Percentiles rank a stretch among this genome's conserved stretches.
phyloP scores from a whole-genome alignment of 1,284 basidiomycete species.

The Trichosporon inkin region DNA sequence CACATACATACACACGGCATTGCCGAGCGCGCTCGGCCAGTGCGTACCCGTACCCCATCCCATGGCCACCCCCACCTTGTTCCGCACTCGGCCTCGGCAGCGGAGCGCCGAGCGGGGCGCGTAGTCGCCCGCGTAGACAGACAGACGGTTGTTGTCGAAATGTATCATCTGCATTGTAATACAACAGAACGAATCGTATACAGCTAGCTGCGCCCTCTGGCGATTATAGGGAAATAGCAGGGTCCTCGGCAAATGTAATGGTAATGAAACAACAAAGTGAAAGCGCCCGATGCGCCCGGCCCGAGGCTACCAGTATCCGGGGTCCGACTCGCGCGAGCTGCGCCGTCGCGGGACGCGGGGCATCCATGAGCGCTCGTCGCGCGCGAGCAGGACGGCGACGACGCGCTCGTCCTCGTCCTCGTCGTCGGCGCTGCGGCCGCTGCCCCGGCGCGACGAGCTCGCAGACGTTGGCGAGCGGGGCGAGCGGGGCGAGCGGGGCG shows the following conservation, averaged over 20 bases:
- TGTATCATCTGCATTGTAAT: constrained; percentile 8
- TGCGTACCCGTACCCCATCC: no score
- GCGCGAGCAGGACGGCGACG: neutral
- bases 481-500: no score
- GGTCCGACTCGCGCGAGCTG: neutral
- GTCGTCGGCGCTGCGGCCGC: neutral
- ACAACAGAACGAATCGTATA: constrained; percentile 4
- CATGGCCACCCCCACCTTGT: no score
- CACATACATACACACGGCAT: no score
- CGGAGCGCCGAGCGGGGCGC: no score
- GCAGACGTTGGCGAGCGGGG: neutral
- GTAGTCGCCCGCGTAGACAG: no score
- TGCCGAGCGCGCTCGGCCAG: no score
- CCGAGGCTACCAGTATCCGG: neutral
- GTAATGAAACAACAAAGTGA: no score
- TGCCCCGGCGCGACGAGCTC: neutral
- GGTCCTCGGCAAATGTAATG: no score
- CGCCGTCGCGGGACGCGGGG: neutral
- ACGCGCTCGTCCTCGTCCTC: neutral
- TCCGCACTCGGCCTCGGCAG: no score
- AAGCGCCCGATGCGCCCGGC: neutral
- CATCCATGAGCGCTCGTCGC: neutral
- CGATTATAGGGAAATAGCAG: neutral
- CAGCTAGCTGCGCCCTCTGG: no score
- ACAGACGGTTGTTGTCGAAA: no score